A percentile compares a stretch with the other conserved stretches of the same genome.
Conservation (phyloP, 345 rosid genomes). For the Populus deltoides region DNA sequence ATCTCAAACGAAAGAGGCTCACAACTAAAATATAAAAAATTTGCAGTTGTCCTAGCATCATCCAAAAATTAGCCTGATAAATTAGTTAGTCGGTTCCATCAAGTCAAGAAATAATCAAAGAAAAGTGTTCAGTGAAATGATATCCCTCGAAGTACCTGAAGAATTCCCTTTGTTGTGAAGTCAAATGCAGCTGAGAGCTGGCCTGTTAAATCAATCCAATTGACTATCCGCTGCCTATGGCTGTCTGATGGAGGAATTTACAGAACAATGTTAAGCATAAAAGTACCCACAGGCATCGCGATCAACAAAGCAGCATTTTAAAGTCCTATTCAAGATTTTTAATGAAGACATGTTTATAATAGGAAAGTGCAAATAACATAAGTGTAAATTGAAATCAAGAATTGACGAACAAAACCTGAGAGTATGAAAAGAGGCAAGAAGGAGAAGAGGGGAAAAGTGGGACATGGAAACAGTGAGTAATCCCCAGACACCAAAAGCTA, state of each 20-base stretch:
- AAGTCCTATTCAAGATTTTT: neutral
- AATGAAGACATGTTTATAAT: neutral
- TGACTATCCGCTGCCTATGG: slow-evolving; percentile 76
- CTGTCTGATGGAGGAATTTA: slow-evolving; percentile 47
- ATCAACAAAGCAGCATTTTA: neutral
- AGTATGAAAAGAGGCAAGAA: too few relatives aligned
- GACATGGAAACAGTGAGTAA: too few relatives aligned
- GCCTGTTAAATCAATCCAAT: slow-evolving; percentile 78
- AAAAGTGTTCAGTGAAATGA: neutral
- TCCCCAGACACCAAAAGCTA: too few relatives aligned
- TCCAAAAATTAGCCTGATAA: neutral
- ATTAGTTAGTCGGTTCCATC: too few relatives aligned
- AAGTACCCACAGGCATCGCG: neutral
- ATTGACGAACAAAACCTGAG: too few relatives aligned
- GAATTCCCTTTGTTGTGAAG: slow-evolving; percentile 88
- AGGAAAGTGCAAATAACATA: neutral
- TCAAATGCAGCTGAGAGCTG: slow-evolving; percentile 83
- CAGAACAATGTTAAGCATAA: neutral
- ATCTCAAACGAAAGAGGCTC: neutral
- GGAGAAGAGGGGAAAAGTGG: too few relatives aligned
- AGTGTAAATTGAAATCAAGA: neutral
- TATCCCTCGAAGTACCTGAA: slow-evolving; percentile 51
- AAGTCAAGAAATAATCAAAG: neutral
- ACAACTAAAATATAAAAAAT: too few relatives aligned
- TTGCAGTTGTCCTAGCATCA: neutral